Conservation (phyloP, 1,139 yeast species). For the Pichia sp. region DNA sequence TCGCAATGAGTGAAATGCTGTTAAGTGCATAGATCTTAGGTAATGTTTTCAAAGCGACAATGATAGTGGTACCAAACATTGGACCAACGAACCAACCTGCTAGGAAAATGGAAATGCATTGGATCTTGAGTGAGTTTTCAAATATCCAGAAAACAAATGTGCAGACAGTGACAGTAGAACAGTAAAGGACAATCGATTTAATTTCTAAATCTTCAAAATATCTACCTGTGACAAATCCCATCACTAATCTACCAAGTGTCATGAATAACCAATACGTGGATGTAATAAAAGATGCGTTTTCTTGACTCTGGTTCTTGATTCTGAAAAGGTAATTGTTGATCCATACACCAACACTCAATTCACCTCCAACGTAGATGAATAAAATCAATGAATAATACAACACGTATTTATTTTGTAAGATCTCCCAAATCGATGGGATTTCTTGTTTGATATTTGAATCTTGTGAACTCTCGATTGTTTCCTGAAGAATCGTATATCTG, state of each 20-base stretch:
- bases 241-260: slow-evolving; percentile 55
- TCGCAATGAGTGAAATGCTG: slow-evolving; percentile 75
- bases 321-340: slow-evolving; percentile 55
- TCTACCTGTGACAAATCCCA: slow-evolving; percentile 62
- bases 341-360: slow-evolving; percentile 72
- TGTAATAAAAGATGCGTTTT: slow-evolving; percentile 56
- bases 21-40: slow-evolving; percentile 62
- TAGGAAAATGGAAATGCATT: slow-evolving; percentile 44
- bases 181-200: slow-evolving; percentile 46
- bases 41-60: slow-evolving; percentile 59
- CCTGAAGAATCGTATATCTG: slow-evolving; percentile 34
- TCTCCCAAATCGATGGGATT: slow-evolving; percentile 31
- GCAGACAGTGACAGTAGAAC: slow-evolving; percentile 26
- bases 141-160: slow-evolving; percentile 25
- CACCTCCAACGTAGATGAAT: slow-evolving; percentile 66
- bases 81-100: slow-evolving; percentile 80
- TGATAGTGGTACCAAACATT: slow-evolving; percentile 71
- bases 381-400: slow-evolving; percentile 48
- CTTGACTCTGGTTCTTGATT: slow-evolving; percentile 44
- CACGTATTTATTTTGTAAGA: slow-evolving; percentile 45
- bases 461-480: slow-evolving; percentile 19
- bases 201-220: slow-evolving; percentile 46
- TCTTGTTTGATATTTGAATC: slow-evolving; percentile 11
- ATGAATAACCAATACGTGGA: slow-evolving; percentile 66
- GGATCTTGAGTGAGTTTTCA: slow-evolving; percentile 21